Base-by-base conservation (phyloP, 202 grass and related monocot species). In the Cymbopogon flexuosus region DNA sequence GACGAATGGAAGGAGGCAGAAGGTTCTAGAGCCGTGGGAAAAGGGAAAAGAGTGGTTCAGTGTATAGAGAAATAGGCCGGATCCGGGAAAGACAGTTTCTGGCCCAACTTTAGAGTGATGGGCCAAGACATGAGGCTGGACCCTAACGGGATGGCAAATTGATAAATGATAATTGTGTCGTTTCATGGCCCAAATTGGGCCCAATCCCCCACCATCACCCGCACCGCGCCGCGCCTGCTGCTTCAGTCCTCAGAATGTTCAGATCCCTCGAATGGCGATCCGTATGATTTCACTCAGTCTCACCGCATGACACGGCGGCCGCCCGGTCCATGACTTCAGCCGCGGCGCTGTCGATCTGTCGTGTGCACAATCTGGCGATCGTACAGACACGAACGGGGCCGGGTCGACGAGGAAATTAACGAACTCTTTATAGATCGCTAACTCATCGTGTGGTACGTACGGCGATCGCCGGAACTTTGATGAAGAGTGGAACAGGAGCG, bases 11-110 rank as follows among this genome's bases (percentile, higher is more conserved):
- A 88, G 83, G 72, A 70, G 42, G 58, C 34, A 62, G 91, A 94
- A 94, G 63, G 83, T 91, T 94, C 91, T 59, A 69, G 90, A 80
- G 62, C 10, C 10, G 36, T 10, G 34, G 45, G 31, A 33, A 33
- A 33, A 2, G 2, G 27, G n/a, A 58, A 60, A 2, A 0, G 5
- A 24, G 30, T 67, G 36, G 29, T 16, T 51, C 15, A 2, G 5
- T 65, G 30, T 10, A 13, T 7, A 40, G 12, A 30, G 12, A 6
- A 23, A 63, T 79, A 68, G 81, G 35, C 81, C 31, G 30, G 19
- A 16, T 3, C 9, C 0, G 10, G 12, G 1, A 7, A 19, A 3
- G 51, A 56, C 7, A 5, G 51, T 42, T n/a, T 33, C 2, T 16
- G 3, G 10, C 2, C 10, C 1, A 3, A 19, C 1, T 21, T 39